phyloP scores from a whole-genome alignment of 2,329 filamentous ascomycete genomes.

The Colletotrichum sp. region DNA sequence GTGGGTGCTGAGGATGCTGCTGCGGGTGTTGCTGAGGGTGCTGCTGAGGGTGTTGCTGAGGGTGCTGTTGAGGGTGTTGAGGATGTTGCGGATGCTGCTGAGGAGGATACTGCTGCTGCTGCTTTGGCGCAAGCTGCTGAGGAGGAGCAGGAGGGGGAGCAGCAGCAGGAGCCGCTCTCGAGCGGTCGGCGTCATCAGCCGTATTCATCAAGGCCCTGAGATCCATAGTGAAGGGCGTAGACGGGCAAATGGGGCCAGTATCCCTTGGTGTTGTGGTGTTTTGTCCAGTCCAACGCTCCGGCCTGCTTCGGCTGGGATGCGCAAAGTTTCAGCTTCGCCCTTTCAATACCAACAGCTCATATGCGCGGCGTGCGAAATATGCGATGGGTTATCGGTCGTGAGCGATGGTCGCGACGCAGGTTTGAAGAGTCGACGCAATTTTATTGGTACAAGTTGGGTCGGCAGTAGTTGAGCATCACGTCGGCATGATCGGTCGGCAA shows the following conservation, averaged over 20 bases:
- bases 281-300: conserved; percentile 8
- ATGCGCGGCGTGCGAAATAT: conserved; percentile 5
- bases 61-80: conserved; percentile 29
- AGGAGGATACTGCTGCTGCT: conserved; percentile 20
- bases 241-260: not conserved
- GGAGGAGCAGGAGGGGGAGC: not conserved
- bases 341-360: conserved; percentile 9
- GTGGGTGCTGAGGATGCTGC: not conserved
- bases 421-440: not conserved
- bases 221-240: conserved; percentile 46
- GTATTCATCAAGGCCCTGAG: conserved; percentile 60
- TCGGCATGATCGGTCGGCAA: conserved; percentile 1
- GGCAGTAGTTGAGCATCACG: conserved; percentile 10
- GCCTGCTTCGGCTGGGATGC: conserved; percentile 13
- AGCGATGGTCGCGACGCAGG: not conserved
- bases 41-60: conserved; percentile 26
- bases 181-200: conserved; percentile 49
- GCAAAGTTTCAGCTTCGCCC: conserved; percentile 17
- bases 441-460: not conserved
- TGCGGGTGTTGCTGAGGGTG: conserved; percentile 4
- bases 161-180: conserved; percentile 33
- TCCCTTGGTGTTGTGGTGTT: not conserved
- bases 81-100: conserved; percentile 27
- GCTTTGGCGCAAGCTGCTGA: conserved; percentile 12
- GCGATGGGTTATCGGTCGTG: not conserved